A percentile compares a stretch with the other conserved stretches of the same genome.
Conservation (phyloP, 306 rosid genomes). For the Castanospermum australe region DNA sequence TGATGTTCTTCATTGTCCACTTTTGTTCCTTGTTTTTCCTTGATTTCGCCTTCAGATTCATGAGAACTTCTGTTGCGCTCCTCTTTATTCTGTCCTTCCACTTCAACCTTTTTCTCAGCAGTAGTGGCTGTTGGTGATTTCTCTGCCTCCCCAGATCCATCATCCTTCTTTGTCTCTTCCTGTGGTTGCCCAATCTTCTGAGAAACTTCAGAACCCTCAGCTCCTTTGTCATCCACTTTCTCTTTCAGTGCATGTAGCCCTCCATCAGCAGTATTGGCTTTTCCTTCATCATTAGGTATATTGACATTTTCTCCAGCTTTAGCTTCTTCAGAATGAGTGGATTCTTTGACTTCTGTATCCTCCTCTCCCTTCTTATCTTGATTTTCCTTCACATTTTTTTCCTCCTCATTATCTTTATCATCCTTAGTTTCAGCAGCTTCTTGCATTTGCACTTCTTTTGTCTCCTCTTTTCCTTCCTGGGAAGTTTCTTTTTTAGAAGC, state of each 20-base stretch:
- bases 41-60: slow-evolving; percentile 46
- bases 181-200: slow-evolving; percentile 43
- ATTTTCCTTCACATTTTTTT: slow-evolving; percentile 54
- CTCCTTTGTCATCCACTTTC: slow-evolving; percentile 41
- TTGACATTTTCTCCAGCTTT: slow-evolving; percentile 34
- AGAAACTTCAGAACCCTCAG: slow-evolving; percentile 46
- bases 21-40: slow-evolving; percentile 45
- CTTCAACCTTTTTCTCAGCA: slow-evolving; percentile 44
- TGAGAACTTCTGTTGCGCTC: slow-evolving; percentile 26
- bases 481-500: slow-evolving; percentile 57
- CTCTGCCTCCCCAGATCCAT: slow-evolving; percentile 34
- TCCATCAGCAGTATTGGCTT: slow-evolving; percentile 38
- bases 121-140: slow-evolving; percentile 29
- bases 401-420: slow-evolving; percentile 38
- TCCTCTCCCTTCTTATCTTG: slow-evolving; percentile 41
- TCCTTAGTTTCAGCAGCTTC: slow-evolving; percentile 55
- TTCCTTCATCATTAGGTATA: slow-evolving; percentile 49
- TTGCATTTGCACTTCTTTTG: slow-evolving; percentile 29
- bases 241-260: slow-evolving; percentile 35
- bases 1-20: slow-evolving; percentile 43
- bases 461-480: slow-evolving; percentile 39
- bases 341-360: slow-evolving; percentile 43
- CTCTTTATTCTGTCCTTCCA: slow-evolving; percentile 53
- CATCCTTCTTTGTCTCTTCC: slow-evolving; percentile 48
- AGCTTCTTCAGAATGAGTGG: slow-evolving; percentile 33